These are phyloP conservation scores for Cryptococcus jaspeensis DNA, from an alignment of 1,284 basidiomycete species.

Conservation along the genomic window DNA sequence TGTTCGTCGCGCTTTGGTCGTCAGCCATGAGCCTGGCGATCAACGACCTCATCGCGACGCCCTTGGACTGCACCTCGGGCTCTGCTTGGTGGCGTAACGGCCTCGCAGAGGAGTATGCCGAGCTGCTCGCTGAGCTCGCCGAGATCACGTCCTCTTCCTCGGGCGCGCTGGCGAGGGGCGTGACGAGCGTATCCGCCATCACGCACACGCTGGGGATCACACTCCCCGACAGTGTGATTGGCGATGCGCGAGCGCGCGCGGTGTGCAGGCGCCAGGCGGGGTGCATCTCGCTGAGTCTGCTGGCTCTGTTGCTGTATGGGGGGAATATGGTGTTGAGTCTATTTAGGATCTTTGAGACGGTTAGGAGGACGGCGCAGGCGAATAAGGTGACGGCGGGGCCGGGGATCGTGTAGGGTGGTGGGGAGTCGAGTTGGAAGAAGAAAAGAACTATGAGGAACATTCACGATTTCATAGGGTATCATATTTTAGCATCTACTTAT, in stretches of 20 bases:
- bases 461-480: neutral
- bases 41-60: conserved; percentile 59
- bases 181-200: neutral
- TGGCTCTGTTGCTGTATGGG: conserved; percentile 48
- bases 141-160: neutral
- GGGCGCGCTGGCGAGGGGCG: neutral
- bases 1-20: conserved; percentile 54
- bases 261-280: conserved; percentile 52
- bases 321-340: conserved; percentile 53
- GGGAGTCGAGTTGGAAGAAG: neutral
- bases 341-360: conserved; percentile 55
- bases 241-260: conserved; percentile 18
- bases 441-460: neutral
- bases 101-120: conserved; percentile 19
- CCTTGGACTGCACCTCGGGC: conserved; percentile 52
- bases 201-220: conserved; percentile 26
- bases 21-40: conserved; percentile 52
- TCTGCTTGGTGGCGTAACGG: conserved; percentile 42
- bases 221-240: conserved; percentile 22
- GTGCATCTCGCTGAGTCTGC: conserved; percentile 44
- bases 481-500: neutral
- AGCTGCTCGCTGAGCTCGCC: conserved; percentile 17
- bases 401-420: conserved; percentile 8
- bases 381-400: conserved; percentile 12
- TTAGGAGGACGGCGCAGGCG: conserved; percentile 43